A percentile compares a stretch with the other conserved stretches of the same genome.
phyloP scores from a whole-genome alignment of 148 eudicot species.

The Amaranthus cruentus region DNA sequence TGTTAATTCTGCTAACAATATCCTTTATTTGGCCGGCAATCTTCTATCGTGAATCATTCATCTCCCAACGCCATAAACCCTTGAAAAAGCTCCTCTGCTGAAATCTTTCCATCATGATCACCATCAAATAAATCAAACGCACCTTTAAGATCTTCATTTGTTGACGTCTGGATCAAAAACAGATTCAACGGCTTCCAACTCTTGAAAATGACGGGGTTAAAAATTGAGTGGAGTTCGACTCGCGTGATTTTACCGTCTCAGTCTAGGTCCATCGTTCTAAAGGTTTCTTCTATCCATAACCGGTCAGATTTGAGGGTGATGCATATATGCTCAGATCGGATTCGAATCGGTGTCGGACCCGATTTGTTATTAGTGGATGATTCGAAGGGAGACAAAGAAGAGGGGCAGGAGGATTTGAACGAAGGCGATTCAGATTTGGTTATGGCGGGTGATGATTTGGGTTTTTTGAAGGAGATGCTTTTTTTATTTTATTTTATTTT shows the following conservation, averaged over 20 bases:
- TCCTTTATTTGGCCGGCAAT: conserved; percentile 31
- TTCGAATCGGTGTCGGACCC: neutral
- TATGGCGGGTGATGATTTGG: conserved; percentile 28
- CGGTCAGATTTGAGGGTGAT: conserved; percentile 25
- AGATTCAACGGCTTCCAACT: conserved; percentile 48
- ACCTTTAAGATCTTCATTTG: conserved; percentile 44
- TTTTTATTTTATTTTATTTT: conserved; percentile 8
- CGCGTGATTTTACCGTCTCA: conserved; percentile 56
- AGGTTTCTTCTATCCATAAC: conserved; percentile 20
- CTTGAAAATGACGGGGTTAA: conserved; percentile 19
- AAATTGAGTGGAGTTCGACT: conserved; percentile 38
- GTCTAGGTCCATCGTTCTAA: conserved; percentile 55
- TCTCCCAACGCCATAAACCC: conserved; percentile 57
- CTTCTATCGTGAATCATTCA: conserved; percentile 61
- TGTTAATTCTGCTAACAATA: too few relatives aligned
- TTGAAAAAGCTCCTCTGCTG: conserved; percentile 57
- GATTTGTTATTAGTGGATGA: conserved; percentile 12
- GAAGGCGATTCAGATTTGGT: conserved; percentile 48
- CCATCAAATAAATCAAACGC: conserved; percentile 65
- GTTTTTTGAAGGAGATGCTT: conserved; percentile 34
- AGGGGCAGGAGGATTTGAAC: conserved; percentile 27
- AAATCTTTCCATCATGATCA: conserved; percentile 66
- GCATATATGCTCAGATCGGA: conserved; percentile 20
- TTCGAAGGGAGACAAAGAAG: conserved; percentile 28
- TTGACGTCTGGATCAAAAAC: conserved; percentile 45